A percentile compares a stretch with the other conserved stretches of the same genome.
Evolutionary conservation across 2,329 filamentous ascomycete species (phyloP).

Genomic region (Fonsecaea nubica): DNA sequence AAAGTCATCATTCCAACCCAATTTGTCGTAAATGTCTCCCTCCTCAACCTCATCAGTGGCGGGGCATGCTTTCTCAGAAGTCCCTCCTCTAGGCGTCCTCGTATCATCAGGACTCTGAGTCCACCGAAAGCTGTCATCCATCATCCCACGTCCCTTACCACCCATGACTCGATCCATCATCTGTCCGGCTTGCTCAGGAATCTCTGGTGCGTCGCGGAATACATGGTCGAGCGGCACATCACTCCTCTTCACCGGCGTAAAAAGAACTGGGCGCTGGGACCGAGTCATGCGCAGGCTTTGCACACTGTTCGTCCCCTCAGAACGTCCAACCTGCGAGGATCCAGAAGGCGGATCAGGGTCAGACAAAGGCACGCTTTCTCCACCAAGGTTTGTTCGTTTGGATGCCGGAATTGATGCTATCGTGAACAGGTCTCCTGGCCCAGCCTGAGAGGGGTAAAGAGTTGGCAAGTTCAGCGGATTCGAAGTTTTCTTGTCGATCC

Average conservation of each 20-base stretch:
- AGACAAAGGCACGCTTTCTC: conserved; percentile 35
- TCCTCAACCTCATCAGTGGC: conserved; percentile 20
- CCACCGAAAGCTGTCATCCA: conserved; percentile 44
- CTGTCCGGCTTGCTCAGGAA: conserved; percentile 36
- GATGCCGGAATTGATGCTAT: conserved; percentile 30
- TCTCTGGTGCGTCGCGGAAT: conserved; percentile 45
- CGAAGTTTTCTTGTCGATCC: conserved; percentile 40
- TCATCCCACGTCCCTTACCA: conserved; percentile 28
- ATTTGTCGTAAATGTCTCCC: conserved; percentile 50
- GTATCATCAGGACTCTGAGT: neutral
- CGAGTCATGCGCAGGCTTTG: conserved; percentile 34
- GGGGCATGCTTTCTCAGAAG: neutral
- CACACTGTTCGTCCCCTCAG: neutral
- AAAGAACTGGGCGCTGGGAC: conserved; percentile 35
- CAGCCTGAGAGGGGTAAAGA: neutral
- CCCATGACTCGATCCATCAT: conserved; percentile 42
- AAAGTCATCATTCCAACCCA: conserved; percentile 54
- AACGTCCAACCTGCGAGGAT: conserved; percentile 35
- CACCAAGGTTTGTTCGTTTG: conserved; percentile 9
- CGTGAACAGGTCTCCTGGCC: neutral
- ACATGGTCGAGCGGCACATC: conserved; percentile 34
- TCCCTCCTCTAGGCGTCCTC: neutral
- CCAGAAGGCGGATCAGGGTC: conserved; percentile 41
- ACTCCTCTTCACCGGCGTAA: conserved; percentile 36
- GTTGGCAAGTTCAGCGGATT: conserved; percentile 30